A percentile compares a stretch with the other conserved stretches of the same genome.
Conservation (phyloP, 2,329 filamentous ascomycete genomes). For the Teratosphaeria zuluensis region DNA sequence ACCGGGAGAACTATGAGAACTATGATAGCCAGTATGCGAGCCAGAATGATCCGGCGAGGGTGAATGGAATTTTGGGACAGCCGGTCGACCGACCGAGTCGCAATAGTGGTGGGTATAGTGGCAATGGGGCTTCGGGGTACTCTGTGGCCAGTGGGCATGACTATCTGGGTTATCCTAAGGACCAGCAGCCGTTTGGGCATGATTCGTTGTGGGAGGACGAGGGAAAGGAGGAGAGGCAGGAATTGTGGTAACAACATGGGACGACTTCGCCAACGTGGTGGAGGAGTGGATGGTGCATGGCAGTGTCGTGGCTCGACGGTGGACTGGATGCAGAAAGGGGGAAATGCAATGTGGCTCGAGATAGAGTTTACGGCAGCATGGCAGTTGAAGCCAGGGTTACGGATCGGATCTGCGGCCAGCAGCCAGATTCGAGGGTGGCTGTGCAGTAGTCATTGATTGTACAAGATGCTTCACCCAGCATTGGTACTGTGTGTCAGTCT, state of each 20-base stretch:
- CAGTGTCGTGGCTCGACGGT: no score
- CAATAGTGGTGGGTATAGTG: background rate
- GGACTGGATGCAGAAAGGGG: no score
- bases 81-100: background rate
- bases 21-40: slow-evolving; percentile 11
- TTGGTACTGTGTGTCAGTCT: background rate
- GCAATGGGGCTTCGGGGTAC: slow-evolving; percentile 13
- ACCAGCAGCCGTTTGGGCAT: slow-evolving; percentile 17
- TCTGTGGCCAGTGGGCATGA: slow-evolving; percentile 25
- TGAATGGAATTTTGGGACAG: slow-evolving; percentile 8
- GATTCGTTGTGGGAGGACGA: slow-evolving; percentile 23
- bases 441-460: background rate
- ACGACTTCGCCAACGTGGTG: no score
- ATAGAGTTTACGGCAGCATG: background rate
- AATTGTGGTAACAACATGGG: slow-evolving; percentile 18
- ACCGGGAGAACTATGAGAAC: slow-evolving; percentile 13
- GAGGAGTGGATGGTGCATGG: no score
- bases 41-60: slow-evolving; percentile 3
- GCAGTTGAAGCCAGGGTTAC: background rate
- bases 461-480: background rate
- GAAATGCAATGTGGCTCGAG: background rate
- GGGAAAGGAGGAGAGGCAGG: slow-evolving; percentile 13
- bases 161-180: slow-evolving; percentile 25
- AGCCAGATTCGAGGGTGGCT: background rate
- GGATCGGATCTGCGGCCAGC: background rate